Evolutionary conservation across 225 moss, liverwort and hornwort genomes (phyloP).

Genomic region (Rhytidiadelphus loreus): DNA sequence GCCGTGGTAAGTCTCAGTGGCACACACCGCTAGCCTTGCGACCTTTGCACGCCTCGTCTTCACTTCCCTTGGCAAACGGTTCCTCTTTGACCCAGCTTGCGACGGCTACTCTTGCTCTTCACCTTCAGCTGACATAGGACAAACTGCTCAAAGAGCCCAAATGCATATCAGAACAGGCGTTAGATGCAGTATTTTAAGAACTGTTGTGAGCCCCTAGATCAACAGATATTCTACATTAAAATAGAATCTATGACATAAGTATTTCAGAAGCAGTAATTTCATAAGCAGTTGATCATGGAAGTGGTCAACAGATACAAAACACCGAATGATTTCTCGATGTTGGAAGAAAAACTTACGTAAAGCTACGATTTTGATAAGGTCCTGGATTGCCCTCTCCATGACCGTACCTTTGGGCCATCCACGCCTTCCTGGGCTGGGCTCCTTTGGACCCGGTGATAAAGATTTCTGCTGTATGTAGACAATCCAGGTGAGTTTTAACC

Average conservation of each 20-base stretch:
- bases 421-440: constrained; percentile 80
- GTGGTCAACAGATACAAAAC: neutral
- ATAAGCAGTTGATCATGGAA: neutral
- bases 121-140: constrained; percentile 72
- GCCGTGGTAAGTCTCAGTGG: constrained; percentile 3
- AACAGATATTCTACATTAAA: neutral
- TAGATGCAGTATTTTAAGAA: neutral
- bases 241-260: neutral
- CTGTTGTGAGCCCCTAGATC: neutral
- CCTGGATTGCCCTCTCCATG: constrained; percentile 94
- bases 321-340: neutral
- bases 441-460: constrained; percentile 75
- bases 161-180: neutral
- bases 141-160: constrained; percentile 35
- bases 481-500: neutral
- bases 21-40: constrained; percentile 57
- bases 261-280: no score
- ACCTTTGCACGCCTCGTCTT: constrained; percentile 98
- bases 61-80: constrained; percentile 87
- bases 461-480: constrained; percentile 26
- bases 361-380: constrained; percentile 69
- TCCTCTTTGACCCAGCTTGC: constrained; percentile 68
- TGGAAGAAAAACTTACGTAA: constrained; percentile 34
- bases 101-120: constrained; percentile 58
- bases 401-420: constrained; percentile 99